phyloP scores from a whole-genome alignment of 306 rosid genomes.

The Alnus rubra region DNA sequence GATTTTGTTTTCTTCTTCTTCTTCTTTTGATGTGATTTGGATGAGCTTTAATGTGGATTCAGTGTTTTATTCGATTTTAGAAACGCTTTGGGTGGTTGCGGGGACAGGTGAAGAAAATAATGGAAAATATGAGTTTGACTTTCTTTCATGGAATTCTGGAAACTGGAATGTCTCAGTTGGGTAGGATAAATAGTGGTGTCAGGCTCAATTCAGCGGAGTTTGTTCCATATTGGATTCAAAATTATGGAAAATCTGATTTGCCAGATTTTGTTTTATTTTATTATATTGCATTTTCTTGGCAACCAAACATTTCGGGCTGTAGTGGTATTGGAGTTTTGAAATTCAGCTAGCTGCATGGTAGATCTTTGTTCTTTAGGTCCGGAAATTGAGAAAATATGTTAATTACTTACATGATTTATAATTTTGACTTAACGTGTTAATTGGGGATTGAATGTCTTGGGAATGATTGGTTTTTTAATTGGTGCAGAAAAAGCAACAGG shows the following conservation, averaged over 20 bases:
- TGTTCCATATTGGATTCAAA: slow-evolving; percentile 28
- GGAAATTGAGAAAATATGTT: not conserved
- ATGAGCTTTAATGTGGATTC: slow-evolving; percentile 29
- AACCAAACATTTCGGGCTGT: slow-evolving; percentile 7
- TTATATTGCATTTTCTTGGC: slow-evolving; percentile 14
- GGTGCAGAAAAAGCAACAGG: slow-evolving; percentile 40
- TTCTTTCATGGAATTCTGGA: slow-evolving; percentile 28
- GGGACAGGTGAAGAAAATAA: slow-evolving; percentile 37
- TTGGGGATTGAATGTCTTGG: slow-evolving; percentile 1
- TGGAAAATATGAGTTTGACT: slow-evolving; percentile 31
- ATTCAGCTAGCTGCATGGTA: slow-evolving; percentile 1
- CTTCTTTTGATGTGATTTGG: slow-evolving; percentile 8
- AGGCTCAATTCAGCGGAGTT: slow-evolving; percentile 23
- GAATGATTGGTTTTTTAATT: slow-evolving; percentile 20
- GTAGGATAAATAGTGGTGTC: slow-evolving; percentile 20
- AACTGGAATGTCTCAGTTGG: slow-evolving; percentile 12
- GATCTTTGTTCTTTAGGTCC: slow-evolving; percentile 13
- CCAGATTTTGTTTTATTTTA: slow-evolving; percentile 13
- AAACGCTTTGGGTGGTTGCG: slow-evolving; percentile 24
- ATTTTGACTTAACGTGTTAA: not conserved
- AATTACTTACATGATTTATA: not conserved
- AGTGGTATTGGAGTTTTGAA: slow-evolving; percentile 3
- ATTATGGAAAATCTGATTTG: slow-evolving; percentile 16
- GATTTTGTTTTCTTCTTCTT: not conserved
- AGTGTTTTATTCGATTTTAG: slow-evolving; percentile 11